phyloP scores from a whole-genome alignment of 805 yeast species.

The Hanseniaspora pseudoguilliermondii region DNA sequence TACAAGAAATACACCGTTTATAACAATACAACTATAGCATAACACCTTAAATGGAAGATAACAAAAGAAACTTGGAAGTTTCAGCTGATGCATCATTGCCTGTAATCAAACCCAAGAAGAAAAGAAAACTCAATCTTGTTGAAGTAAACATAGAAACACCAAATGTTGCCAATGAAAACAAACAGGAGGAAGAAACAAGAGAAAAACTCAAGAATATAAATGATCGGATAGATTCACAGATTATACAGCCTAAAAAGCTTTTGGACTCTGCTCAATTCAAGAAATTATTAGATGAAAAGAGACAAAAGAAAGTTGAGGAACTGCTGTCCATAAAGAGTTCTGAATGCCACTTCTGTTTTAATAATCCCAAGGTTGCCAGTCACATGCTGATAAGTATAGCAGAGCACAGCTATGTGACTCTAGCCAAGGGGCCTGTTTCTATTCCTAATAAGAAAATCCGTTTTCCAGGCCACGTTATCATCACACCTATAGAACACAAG shows the following conservation, averaged over 20 bases:
- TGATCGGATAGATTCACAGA: slow-evolving; percentile 6
- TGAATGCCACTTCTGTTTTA: slow-evolving; percentile 69
- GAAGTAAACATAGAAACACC: slow-evolving; percentile 7
- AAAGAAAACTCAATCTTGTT: slow-evolving; percentile 7
- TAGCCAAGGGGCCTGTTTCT: slow-evolving; percentile 78
- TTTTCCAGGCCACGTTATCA: slow-evolving; percentile 70
- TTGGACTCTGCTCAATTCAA: not conserved
- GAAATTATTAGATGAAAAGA: not conserved
- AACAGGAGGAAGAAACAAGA: slow-evolving; percentile 3
- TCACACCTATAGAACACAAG: slow-evolving; percentile 66
- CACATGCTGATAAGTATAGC: slow-evolving; percentile 76
- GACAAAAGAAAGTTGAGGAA: slow-evolving; percentile 21
- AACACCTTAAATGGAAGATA: not conserved
- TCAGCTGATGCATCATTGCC: not conserved
- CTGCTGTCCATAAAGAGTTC: slow-evolving; percentile 40
- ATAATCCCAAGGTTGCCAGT: slow-evolving; percentile 62
- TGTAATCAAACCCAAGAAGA: not conserved
- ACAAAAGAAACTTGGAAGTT: not conserved
- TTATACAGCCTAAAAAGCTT: not conserved
- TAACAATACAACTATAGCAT: not conserved
- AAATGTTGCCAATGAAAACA: not conserved
- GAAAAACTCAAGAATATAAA: slow-evolving; percentile 12
- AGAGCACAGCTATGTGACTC: slow-evolving; percentile 49
- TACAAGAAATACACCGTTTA: too few species aligned
- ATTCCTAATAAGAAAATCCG: slow-evolving; percentile 35